Evolutionary conservation across 2,329 filamentous ascomycete genomes (phyloP).

Genomic region (Calonectria fujianensis): DNA sequence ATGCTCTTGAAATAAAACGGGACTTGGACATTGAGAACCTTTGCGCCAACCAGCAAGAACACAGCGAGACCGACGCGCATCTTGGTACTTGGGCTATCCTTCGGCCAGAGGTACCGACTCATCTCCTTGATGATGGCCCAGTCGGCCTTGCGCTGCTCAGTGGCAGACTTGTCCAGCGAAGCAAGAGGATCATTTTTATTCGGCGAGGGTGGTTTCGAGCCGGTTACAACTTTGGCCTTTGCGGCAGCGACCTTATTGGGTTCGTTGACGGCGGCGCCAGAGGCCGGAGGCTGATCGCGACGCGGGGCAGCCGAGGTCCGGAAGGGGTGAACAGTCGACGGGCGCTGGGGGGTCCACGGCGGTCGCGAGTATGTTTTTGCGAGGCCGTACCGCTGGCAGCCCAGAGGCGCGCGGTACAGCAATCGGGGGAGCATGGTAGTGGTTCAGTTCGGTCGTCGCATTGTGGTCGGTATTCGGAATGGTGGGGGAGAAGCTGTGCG

Average conservation of each 20-base stretch:
- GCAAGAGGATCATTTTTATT: constrained; percentile 59
- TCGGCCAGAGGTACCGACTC: constrained; percentile 96
- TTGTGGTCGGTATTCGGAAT: constrained; percentile 53
- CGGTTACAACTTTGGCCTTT: constrained; percentile 47
- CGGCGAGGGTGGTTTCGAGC: constrained; percentile 47
- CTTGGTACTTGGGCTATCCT: constrained; percentile 83
- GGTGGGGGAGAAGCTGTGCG: constrained; percentile 47
- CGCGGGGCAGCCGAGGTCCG: constrained; percentile 58
- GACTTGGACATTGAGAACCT: constrained; percentile 97
- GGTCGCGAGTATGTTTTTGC: constrained; percentile 52
- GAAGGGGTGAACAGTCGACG: constrained; percentile 54
- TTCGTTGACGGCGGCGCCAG: constrained; percentile 45
- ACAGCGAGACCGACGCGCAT: constrained; percentile 91
- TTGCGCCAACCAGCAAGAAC: constrained; percentile 88
- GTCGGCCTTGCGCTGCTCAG: constrained; percentile 96
- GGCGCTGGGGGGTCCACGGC: constrained; percentile 55
- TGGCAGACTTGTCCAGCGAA: constrained; percentile 71
- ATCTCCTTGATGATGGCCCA: constrained; percentile 99
- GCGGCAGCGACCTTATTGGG: constrained; percentile 45
- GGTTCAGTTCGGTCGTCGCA: constrained; percentile 52
- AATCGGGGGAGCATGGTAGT: constrained; percentile 62
- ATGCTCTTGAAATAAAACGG: constrained; percentile 99
- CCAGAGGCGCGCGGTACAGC: constrained; percentile 57
- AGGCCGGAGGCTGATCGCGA: constrained; percentile 53
- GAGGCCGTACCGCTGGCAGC: constrained; percentile 57